phyloP scores from a whole-genome alignment of 495 filamentous ascomycete genomes.

The Oleoguttula mirabilis region DNA sequence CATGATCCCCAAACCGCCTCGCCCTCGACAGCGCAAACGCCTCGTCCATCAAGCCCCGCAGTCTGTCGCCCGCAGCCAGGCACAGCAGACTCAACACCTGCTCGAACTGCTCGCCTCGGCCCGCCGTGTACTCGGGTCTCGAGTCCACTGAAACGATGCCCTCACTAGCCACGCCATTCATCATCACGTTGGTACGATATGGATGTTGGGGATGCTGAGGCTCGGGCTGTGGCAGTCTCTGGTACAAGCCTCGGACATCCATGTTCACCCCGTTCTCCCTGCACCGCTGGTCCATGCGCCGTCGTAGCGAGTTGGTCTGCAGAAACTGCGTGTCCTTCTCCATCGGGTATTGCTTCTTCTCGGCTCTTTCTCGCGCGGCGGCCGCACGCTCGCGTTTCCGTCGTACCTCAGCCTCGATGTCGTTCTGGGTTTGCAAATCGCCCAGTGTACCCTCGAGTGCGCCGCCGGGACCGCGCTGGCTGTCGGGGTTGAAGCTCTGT shows the following conservation, averaged over 20 bases:
- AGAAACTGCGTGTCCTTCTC: conserved; percentile 51
- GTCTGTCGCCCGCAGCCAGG: conserved; percentile 57
- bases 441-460: conserved; percentile 25
- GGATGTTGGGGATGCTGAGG: no score
- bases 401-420: conserved; percentile 36
- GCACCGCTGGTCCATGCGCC: conserved; percentile 37
- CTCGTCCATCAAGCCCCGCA: conserved; percentile 60
- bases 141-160: conserved; percentile 37
- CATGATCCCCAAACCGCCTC: conserved; percentile 60
- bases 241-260: conserved; percentile 50
- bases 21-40: conserved; percentile 49
- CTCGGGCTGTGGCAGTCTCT: conserved; percentile 23
- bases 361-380: conserved; percentile 35
- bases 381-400: conserved; percentile 42
- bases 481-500: conserved; percentile 18
- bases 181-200: conserved; percentile 23
- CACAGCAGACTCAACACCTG: conserved; percentile 68
- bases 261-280: conserved; percentile 49
- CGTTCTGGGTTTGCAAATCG: conserved; percentile 31
- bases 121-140: conserved; percentile 11
- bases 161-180: conserved; percentile 40
- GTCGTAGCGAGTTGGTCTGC: conserved; percentile 28
- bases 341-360: conserved; percentile 44
- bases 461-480: not conserved
- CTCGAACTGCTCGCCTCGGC: conserved; percentile 43